Base-by-base conservation (phyloP, 2,329 filamentous ascomycete species). In the Ceratocystis eucalypticola region DNA sequence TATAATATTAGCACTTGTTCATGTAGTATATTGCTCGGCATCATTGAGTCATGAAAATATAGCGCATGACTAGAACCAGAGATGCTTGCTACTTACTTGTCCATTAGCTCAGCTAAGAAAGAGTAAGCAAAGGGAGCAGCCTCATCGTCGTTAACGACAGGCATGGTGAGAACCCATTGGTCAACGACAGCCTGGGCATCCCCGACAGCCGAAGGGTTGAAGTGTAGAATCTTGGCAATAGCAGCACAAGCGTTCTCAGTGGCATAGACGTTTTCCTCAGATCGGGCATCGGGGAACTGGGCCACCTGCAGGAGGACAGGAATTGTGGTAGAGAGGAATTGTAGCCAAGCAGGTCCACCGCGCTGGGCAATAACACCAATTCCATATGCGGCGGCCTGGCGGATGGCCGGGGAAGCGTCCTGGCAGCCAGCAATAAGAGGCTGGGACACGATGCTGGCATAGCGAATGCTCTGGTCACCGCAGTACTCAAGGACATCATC, bases 401-500 rank as follows among this genome's bases (percentile, higher is more conserved):
- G 85, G 74, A 97, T 97, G 20, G 93, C 91, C 12, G 94, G 88
- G 41, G 92, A 90, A 33, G 86, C 77, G 72, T 97, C 93, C 71
- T 84, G 85, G 79, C 96, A 90, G 57, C 94, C 94, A 68, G 89
- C 85, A 59, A 96, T 82, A 48, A 99, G 83, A 10, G 94, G 92
- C 72, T 91, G 86, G 67, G 92, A 86, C 71, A 99, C 96, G 73
- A 92, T 87, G 71, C 87, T 84, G 72, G 88, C 87, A 74, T 96
- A 99, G 70, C 87, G 85, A 80, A 88, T 93, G 71, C 90, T 95
- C 71, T 96, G 87, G 0, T 87, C 83, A 0, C 93, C 92, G 74
- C 92, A 97, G 79, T 97, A 99, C 75, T 99, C 94, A 45, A 99
- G 83, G 45, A 99, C 93, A 74, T 99, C 94, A 73, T 99, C 94